Evolutionary conservation across 805 yeast genomes (phyloP), one percentile per base, ranked within the genome.

Genomic region (Candida arabinofermentans): DNA sequence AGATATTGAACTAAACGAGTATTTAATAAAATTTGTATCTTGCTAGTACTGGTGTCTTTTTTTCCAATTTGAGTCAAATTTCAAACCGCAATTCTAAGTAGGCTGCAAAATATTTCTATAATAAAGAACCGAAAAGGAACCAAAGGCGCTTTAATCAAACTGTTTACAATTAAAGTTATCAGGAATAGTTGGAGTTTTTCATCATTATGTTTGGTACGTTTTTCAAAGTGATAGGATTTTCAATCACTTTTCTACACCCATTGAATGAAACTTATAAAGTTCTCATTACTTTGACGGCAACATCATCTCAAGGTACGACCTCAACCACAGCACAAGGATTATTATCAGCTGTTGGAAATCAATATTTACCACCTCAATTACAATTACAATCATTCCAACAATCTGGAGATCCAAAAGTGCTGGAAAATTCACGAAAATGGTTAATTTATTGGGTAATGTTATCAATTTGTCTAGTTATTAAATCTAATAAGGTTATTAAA

Each of bases 391-490:
- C 8, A 21, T 22, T 3, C 17, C 32, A n/a, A 30, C 41, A n/a
- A 4, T 8, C n/a, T n/a, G n/a, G n/a, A 4, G 18, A 39, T 17
- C 37, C 41, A 8, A 27, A 8, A 5, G 16, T 22, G 7, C 33
- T 24, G 9, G 13, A 17, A 9, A 29, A 33, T 17, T 8, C 30
- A 7, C 13, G 30, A 18, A 43, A 44, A 40, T 74, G 81, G 76
- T 61, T 74, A 27, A 64, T 70, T 43, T 81, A 84, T 61, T 87
- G 96, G 95, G 67, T 83, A 10, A 79, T 83, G 1, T 61, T 72
- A 40, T 72, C 81, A 4, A 48, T 67, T 7, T 58, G 51, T 34
- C 38, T 48, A 5, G 37, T 46, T 16, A 36, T 50, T 8, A 44
- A 42, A 13, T 51, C 57, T 8, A 47, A 46, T 23, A 32, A 33